Evolutionary conservation across 768 basidiomycete species (phyloP).

Genomic region (Astraeus odoratus): DNA sequence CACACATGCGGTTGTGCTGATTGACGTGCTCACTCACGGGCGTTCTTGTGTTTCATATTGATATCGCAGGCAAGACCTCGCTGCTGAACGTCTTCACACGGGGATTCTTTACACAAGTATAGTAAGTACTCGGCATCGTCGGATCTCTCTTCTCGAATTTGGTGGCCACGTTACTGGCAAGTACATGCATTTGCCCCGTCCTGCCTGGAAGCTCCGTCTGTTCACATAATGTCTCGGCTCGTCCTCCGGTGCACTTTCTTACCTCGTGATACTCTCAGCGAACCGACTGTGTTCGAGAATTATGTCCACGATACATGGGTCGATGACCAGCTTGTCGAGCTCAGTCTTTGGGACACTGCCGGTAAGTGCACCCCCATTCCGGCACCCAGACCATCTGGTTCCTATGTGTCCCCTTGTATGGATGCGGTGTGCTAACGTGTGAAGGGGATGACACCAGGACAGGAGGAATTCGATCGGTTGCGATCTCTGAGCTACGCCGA

Average conservation of each 20-base stretch:
- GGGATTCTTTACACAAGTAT: conserved; percentile 92
- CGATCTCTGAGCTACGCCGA: conserved; percentile 95
- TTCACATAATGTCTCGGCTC: background rate
- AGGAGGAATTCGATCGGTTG: conserved; percentile 92
- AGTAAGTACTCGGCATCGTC: conserved; percentile 53
- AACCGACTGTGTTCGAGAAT: conserved; percentile 96
- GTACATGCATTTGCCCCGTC: background rate
- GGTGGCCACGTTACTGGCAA: background rate
- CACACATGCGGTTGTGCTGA: background rate
- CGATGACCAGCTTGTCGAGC: conserved; percentile 82
- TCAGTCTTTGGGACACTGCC: conserved; percentile 97
- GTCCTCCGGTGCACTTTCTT: conserved; percentile 1
- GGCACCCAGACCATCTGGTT: conserved; percentile 1
- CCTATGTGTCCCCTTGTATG: conserved; percentile 1
- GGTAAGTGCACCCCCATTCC: conserved; percentile 39
- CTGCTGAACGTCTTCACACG: conserved; percentile 82
- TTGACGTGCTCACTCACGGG: background rate
- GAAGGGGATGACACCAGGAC: conserved; percentile 48
- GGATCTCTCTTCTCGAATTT: background rate
- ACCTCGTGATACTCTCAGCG: conserved; percentile 35
- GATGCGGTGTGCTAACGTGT: conserved; percentile 21
- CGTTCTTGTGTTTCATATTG: conserved; percentile 7
- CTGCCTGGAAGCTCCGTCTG: too few relatives aligned
- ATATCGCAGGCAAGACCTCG: conserved; percentile 64
- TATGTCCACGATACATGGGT: conserved; percentile 87